Percentiles rank a stretch among this genome's conserved stretches.
phyloP scores from a whole-genome alignment of 78 protist species.

The Dictyostelium intermedium region DNA sequence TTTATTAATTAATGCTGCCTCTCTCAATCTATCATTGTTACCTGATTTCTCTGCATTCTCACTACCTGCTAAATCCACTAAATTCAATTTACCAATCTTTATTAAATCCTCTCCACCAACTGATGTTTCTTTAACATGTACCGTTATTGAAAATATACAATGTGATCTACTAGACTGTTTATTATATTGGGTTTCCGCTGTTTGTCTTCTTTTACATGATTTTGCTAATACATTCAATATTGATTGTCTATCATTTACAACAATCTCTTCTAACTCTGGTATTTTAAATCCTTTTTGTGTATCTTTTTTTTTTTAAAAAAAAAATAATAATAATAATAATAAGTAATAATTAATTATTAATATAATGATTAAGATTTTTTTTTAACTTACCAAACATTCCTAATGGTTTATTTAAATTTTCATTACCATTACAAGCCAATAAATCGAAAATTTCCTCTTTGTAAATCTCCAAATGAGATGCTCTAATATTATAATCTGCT shows the following conservation, averaged over 20 bases:
- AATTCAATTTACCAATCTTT: slow-evolving; percentile 92
- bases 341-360: background rate
- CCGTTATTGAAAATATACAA: slow-evolving; percentile 91
- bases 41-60: slow-evolving; percentile 94
- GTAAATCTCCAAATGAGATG: slow-evolving; percentile 80
- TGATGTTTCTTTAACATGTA: slow-evolving; percentile 91
- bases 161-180: slow-evolving; percentile 89
- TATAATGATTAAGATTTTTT: too few relatives aligned
- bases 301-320: background rate
- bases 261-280: slow-evolving; percentile 69
- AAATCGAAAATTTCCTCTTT: slow-evolving; percentile 82
- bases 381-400: slow-evolving; percentile 54
- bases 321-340: too few relatives aligned
- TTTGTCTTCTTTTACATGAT: slow-evolving; percentile 69
- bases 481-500: slow-evolving; percentile 72
- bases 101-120: slow-evolving; percentile 90
- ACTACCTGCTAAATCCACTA: slow-evolving; percentile 97
- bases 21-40: slow-evolving; percentile 64
- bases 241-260: slow-evolving; percentile 62
- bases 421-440: slow-evolving; percentile 51
- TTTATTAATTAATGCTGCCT: slow-evolving; percentile 96
- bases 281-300: slow-evolving; percentile 19
- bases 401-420: slow-evolving; percentile 13
- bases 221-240: slow-evolving; percentile 48
- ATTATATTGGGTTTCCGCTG: slow-evolving; percentile 72